phyloP scores from a whole-genome alignment of 2,329 filamentous ascomycete species.

The Epicoccum nigrum region DNA sequence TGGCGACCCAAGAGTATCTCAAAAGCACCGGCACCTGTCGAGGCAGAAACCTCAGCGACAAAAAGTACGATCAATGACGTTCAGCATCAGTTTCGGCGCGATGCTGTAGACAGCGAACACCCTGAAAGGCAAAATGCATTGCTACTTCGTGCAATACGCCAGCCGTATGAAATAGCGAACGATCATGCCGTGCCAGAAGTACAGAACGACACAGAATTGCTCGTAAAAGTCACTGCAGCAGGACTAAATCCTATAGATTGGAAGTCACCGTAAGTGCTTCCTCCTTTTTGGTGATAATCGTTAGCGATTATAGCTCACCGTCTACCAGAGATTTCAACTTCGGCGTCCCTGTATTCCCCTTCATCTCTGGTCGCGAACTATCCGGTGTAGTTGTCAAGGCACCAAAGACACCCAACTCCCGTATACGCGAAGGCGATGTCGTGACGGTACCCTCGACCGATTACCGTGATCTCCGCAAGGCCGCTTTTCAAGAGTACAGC shows the following conservation, averaged over 20 bases:
- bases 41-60: not conserved
- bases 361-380: conserved; percentile 73
- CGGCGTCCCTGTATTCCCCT: conserved; percentile 70
- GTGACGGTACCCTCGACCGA: conserved; percentile 73
- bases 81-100: conserved; percentile 20
- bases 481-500: conserved; percentile 73
- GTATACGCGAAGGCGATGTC: conserved; percentile 53
- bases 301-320: not conserved
- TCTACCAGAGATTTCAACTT: conserved; percentile 69
- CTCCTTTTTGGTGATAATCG: not conserved
- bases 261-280: conserved; percentile 68
- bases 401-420: conserved; percentile 47
- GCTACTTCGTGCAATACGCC: conserved; percentile 57
- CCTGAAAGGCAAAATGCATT: conserved; percentile 54
- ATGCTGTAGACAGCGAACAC: not conserved
- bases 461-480: conserved; percentile 74
- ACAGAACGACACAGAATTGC: conserved; percentile 59
- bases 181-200: conserved; percentile 56
- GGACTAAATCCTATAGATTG: conserved; percentile 80
- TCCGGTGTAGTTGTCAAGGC: conserved; percentile 66
- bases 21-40: conserved; percentile 1
- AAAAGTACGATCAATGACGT: not conserved
- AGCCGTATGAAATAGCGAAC: conserved; percentile 56
- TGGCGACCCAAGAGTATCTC: conserved; percentile 25
- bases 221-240: conserved; percentile 68